A percentile compares a stretch with the other conserved stretches of the same genome.
phyloP scores from a whole-genome alignment of 106 monocot genomes.

The Alisma plantagoaquatica region DNA sequence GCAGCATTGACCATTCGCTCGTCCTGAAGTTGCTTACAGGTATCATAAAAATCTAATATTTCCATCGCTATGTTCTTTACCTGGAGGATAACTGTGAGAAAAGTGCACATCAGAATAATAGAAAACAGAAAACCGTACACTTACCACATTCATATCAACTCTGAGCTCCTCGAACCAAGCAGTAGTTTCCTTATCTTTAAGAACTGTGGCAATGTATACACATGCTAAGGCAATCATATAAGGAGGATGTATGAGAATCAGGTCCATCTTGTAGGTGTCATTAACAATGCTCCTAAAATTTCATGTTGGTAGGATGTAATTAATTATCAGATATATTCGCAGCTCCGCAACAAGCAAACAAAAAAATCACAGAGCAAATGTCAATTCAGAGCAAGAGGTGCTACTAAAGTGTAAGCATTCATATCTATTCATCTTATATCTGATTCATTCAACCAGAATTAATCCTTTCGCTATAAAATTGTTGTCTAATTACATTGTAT shows the following conservation, averaged over 20 bases:
- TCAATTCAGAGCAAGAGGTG: too few species aligned
- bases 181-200: constrained; percentile 86
- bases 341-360: too few species aligned
- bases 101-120: neutral
- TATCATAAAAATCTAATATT: constrained; percentile 80
- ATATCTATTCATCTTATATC: too few species aligned
- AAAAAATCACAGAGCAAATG: too few species aligned
- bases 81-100: constrained; percentile 24
- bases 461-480: too few species aligned
- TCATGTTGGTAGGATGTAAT: too few species aligned
- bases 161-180: constrained; percentile 97
- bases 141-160: constrained; percentile 92
- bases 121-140: constrained; percentile 1
- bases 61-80: constrained; percentile 97
- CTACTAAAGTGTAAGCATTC: too few species aligned
- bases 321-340: too few species aligned
- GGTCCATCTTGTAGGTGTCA: constrained; percentile 97
- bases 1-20: constrained; percentile 63
- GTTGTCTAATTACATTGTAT: too few species aligned
- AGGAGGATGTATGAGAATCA: constrained; percentile 90
- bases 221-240: constrained; percentile 95
- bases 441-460: too few species aligned
- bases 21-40: constrained; percentile 32
- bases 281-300: constrained; percentile 86
- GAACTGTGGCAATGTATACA: constrained; percentile 85